Evolutionary conservation across 768 basidiomycete genomes (phyloP).

Genomic region (Naematelia aurantialba): DNA sequence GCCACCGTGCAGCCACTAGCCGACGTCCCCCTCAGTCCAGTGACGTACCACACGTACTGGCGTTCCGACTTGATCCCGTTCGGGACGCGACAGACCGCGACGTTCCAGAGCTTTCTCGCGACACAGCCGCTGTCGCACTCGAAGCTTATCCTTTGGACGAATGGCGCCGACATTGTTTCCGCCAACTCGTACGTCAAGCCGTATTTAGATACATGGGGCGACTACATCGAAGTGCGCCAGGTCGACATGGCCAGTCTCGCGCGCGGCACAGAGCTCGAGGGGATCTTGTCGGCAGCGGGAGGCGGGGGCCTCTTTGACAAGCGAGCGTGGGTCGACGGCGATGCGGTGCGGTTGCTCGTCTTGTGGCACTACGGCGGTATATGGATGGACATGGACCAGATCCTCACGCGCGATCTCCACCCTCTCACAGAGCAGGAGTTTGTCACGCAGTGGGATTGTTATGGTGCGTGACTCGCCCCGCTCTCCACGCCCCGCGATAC

Average conservation of each 20-base stretch:
- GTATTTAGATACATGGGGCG: constrained; percentile 64
- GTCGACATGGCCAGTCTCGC: constrained; percentile 69
- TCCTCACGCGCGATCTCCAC: constrained; percentile 79
- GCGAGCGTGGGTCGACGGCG: constrained; percentile 92
- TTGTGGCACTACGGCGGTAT: constrained; percentile 88
- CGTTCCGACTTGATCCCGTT: constrained; percentile 80
- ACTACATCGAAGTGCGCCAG: constrained; percentile 65
- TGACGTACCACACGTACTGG: constrained; percentile 91
- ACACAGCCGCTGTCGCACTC: constrained; percentile 70
- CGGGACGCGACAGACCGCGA: constrained; percentile 75
- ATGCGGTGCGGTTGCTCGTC: constrained; percentile 79
- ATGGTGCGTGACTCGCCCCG: constrained; percentile 58
- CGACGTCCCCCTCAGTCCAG: constrained; percentile 37
- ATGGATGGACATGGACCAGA: constrained; percentile 97
- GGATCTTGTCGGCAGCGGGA: constrained; percentile 53
- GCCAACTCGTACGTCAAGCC: constrained; percentile 56
- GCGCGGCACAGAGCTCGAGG: constrained; percentile 70
- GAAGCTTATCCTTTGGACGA: constrained; percentile 84
- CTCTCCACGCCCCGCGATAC: too few relatives aligned
- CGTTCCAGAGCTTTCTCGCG: constrained; percentile 89
- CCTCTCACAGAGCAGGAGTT: constrained; percentile 92
- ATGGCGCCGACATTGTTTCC: constrained; percentile 60
- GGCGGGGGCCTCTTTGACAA: constrained; percentile 58
- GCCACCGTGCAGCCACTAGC: constrained; percentile 62
- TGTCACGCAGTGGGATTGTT: constrained; percentile 98